Evolutionary conservation across 2,329 filamentous ascomycete genomes (phyloP).

Genomic region (Fusarium sp.): DNA sequence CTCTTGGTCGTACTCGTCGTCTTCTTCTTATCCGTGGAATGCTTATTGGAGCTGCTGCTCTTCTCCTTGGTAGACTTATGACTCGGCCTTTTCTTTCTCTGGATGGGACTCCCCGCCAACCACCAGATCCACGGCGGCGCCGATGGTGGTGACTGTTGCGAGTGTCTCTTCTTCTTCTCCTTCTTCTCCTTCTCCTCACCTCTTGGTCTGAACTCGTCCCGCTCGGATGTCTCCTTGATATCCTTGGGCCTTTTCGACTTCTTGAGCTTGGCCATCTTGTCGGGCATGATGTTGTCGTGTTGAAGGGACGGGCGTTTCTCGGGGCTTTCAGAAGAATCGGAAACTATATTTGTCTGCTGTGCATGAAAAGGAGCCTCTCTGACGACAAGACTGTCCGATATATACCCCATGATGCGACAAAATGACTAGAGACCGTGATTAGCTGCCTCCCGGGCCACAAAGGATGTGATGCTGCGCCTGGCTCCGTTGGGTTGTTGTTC

Average conservation of each 20-base stretch:
- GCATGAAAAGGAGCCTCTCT: not conserved
- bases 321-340: not conserved
- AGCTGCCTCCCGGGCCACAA: constrained; percentile 4
- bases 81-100: not conserved
- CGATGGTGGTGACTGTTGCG: not conserved
- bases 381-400: not conserved
- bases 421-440: constrained; percentile 15
- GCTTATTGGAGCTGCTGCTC: not conserved
- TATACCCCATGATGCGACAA: constrained; percentile 2
- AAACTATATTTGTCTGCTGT: not conserved
- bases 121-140: not conserved
- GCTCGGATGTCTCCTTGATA: constrained; percentile 9
- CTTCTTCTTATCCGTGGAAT: not conserved
- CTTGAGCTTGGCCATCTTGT: not conserved
- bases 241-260: not conserved
- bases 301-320: not conserved
- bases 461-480: constrained; percentile 11
- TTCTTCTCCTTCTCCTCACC: not conserved
- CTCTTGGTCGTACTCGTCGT: not conserved
- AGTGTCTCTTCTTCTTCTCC: constrained; percentile 2
- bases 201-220: not conserved
- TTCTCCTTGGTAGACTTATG: not conserved
- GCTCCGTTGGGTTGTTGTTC: constrained; percentile 18
- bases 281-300: not conserved
- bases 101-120: not conserved